These are phyloP conservation scores for Geosmithia morbida DNA, from an alignment of 2,329 filamentous ascomycete species.

Conservation along the genomic window DNA sequence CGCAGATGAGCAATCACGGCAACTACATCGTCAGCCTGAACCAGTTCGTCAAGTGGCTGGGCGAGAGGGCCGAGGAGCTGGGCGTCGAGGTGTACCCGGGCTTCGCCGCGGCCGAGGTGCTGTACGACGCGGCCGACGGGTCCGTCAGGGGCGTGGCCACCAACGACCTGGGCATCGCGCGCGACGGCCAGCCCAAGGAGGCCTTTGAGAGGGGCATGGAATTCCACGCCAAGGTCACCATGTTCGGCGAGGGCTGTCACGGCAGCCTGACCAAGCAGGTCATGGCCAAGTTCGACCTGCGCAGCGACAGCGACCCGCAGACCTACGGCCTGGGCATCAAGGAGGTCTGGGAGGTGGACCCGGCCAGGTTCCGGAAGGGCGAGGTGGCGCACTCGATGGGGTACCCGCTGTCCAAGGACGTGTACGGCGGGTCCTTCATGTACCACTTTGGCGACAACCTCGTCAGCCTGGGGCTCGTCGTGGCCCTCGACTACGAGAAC, in stretches of 20 bases:
- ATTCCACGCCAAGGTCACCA: slow-evolving; percentile 82
- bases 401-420: slow-evolving; percentile 75
- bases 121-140: slow-evolving; percentile 67
- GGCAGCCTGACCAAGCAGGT: slow-evolving; percentile 92
- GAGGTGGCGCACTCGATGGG: slow-evolving; percentile 83
- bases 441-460: slow-evolving; percentile 98
- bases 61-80: slow-evolving; percentile 88
- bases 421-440: slow-evolving; percentile 97
- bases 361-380: slow-evolving; percentile 82
- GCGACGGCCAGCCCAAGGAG: slow-evolving; percentile 75
- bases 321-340: slow-evolving; percentile 93
- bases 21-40: slow-evolving; percentile 97
- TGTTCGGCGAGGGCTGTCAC: slow-evolving; percentile 92
- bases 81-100: slow-evolving; percentile 95
- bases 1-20: slow-evolving; percentile 96
- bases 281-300: slow-evolving; percentile 83
- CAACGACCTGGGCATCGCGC: slow-evolving; percentile 77
- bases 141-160: slow-evolving; percentile 90
- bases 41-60: slow-evolving; percentile 90
- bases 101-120: slow-evolving; percentile 84
- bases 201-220: slow-evolving; percentile 96
- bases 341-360: slow-evolving; percentile 93
- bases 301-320: slow-evolving; percentile 79
- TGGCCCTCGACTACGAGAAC: slow-evolving; percentile 90
- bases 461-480: slow-evolving; percentile 80